Evolutionary conservation across 129 eudicot genomes (phyloP), one percentile per base, ranked within the genome.

Genomic region (Arctium lappa): DNA sequence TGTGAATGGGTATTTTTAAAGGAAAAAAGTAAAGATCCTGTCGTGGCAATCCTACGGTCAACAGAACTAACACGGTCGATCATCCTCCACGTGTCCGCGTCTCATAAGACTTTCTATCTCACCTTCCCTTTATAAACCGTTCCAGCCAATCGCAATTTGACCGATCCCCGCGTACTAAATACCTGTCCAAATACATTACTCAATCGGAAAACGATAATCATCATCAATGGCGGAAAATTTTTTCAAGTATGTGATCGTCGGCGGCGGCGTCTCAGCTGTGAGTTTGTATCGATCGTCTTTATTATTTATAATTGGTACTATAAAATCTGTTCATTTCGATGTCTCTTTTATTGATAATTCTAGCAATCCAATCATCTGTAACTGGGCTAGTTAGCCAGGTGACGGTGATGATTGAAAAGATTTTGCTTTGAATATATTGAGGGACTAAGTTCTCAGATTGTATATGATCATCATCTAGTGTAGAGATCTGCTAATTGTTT

Each of bases 201-300:
- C 36, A 12, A 56, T 60, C 83, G 76, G 75, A 73, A 74, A 82
- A 31, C 80, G 22, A 42, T 44, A 48, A 8, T 3, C 77, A 48
- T 5, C 31, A 76, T 72, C 85, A 69, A 94, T 92, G 98, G 98
- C 97, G 63, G 94, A 91, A 69, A 88, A 92, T 82, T 87, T 91
- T n/a, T 94, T 92, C 87, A 94, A 92, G 85, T 92, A 92, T 81
- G 88, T 95, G 81, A 93, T 95, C 89, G 31, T 95, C 77, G 99
- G 99, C 74, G 99, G 99, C 66, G 99, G 99, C 34, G 99, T 95
- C 37, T 84, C 99, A 2, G 97, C 97, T 65, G 99, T 95, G 84
- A 89, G 98, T 32, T 44, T 83, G n/a, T 0, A 8, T 46, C 75
- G 7, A 16, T 22, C 63, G 10, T 5, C 44, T 50, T 31, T 73